These are phyloP conservation scores for Mycena sanguinolenta DNA, from an alignment of 768 basidiomycete species.

Conservation along the genomic window DNA sequence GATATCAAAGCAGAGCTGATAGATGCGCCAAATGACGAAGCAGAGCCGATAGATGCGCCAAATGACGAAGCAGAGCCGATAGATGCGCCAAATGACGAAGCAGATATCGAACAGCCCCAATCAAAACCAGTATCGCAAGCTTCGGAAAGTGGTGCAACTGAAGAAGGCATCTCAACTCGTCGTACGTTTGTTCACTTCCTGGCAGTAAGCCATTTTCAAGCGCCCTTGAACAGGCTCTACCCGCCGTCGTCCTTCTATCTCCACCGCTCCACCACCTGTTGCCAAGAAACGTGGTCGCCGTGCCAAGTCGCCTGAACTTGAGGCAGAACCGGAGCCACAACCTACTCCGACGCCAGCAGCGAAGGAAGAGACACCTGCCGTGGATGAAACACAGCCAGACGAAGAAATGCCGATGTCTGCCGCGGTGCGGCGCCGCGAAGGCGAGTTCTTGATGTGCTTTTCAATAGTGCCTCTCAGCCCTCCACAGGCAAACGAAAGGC, in stretches of 20 bases:
- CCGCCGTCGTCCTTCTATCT: constrained; percentile 55
- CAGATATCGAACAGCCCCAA: constrained; percentile 3
- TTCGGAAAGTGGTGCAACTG: constrained; percentile 19
- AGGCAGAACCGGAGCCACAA: constrained; percentile 48
- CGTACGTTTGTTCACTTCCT: constrained; percentile 9
- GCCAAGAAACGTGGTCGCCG: constrained; percentile 45
- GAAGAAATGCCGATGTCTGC: constrained; percentile 34
- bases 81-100: constrained; percentile 3
- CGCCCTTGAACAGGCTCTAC: constrained; percentile 50
- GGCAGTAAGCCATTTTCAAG: background rate
- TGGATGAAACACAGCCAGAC: constrained; percentile 27
- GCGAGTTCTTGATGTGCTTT: constrained; percentile 8
- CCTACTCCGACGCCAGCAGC: constrained; percentile 43
- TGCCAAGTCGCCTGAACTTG: constrained; percentile 38
- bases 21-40: constrained; percentile 3
- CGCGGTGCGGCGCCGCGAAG: constrained; percentile 29
- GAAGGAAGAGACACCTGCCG: constrained; percentile 25
- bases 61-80: constrained; percentile 3
- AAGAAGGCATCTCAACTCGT: constrained; percentile 30
- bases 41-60: background rate
- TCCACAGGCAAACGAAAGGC: constrained; percentile 75
- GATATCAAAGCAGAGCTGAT: constrained; percentile 7
- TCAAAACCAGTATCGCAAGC: constrained; percentile 28
- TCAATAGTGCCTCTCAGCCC: background rate
- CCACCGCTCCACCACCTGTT: constrained; percentile 40